Conservation (phyloP, 129 eudicot genomes). For the Dittrichia graveolens region DNA sequence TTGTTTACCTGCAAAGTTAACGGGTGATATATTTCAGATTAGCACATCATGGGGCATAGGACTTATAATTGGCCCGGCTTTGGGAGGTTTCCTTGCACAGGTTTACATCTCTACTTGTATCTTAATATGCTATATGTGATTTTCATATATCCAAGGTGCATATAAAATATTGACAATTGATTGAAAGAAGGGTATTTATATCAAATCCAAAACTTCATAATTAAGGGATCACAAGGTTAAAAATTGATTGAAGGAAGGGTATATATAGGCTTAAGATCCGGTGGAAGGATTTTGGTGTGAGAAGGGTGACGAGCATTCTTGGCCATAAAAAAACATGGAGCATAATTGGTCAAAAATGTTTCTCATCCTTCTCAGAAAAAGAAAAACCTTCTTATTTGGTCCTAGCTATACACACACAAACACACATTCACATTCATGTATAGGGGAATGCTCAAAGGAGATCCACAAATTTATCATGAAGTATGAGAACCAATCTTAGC, state of each 20-base stretch:
- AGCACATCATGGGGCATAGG: constrained; percentile 96
- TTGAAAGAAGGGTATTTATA: background rate
- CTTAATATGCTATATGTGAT: constrained; percentile 2
- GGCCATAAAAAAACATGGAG: no score
- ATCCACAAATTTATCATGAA: no score
- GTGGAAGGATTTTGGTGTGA: no score
- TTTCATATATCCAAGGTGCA: background rate
- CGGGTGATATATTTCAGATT: constrained; percentile 44
- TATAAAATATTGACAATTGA: background rate
- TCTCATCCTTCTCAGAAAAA: no score
- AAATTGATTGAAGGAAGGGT: background rate
- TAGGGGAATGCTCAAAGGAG: no score
- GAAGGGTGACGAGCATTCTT: no score
- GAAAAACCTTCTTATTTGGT: no score
- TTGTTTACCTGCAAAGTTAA: background rate
- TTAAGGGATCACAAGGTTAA: background rate
- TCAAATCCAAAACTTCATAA: constrained; percentile 2
- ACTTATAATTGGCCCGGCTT: constrained; percentile 82
- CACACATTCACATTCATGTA: no score
- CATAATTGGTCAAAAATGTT: no score
- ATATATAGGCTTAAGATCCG: no score
- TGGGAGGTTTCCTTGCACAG: constrained; percentile 97
- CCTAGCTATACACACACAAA: no score
- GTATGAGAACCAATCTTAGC: no score
- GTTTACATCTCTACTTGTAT: constrained; percentile 31